Base-by-base conservation (phyloP, 768 basidiomycete genomes). In the Hygrophorus pudorinus region DNA sequence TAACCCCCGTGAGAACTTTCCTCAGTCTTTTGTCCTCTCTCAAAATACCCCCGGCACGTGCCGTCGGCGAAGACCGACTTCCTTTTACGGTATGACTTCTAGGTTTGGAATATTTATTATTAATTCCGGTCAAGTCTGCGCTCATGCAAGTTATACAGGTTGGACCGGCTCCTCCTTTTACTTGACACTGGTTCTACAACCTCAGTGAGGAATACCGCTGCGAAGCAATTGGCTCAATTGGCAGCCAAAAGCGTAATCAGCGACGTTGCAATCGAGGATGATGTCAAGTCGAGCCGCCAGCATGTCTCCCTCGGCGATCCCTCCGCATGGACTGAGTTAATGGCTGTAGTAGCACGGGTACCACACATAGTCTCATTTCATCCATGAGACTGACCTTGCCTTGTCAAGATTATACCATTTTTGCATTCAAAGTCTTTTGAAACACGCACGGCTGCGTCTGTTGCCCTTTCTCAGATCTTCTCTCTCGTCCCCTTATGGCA, bases 141-240 rank as follows among this genome's bases (percentile, higher is more conserved):
- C 36, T 29, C 16, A 36, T 7, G 2, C 14, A 35, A 33, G 49
- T 46, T 38, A 46, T 42, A 4, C 56, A 94, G 93, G 71, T 81
- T 97, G 70, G 96, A 98, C 75, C 83, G 96, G 64, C 85, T 99
- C 68, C 81, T 99, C 60, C 76, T 89, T 56, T 76, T 99, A 36
- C 78, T 99, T 50, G 93, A 97, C 62, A 92, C 91, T 30, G 96
- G 96, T 36, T 93, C 94, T 10, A 91, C 91, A 2, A 65, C 75
- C 33, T 84, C 85, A 40, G 84, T 99, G 52, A 78, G 93, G 58
- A 80, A 80, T 50, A 96, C 96, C n/a, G 94, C 96, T 0, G 93
- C 93, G 4, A 92, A 90, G 56, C 96, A 99, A 60, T 72, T 99
- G 36, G 92, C 92, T 0, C 88, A 93, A 50, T 71, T 99, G 42